phyloP scores from a whole-genome alignment of 768 basidiomycete species.

The Amanita pallidorosea region DNA sequence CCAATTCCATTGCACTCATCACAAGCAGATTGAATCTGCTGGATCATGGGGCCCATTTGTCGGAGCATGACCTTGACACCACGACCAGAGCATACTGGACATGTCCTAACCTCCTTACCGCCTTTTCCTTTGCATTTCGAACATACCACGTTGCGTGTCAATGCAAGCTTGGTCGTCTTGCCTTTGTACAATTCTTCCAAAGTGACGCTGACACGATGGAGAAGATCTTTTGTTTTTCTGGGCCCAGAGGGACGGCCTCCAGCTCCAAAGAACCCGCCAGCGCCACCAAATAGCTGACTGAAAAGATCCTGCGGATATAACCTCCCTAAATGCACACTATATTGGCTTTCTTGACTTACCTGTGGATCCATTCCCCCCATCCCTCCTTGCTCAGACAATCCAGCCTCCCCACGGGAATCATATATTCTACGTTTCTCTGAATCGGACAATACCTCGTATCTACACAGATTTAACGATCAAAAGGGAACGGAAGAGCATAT shows the following conservation, averaged over 20 bases:
- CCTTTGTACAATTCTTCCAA: conserved; percentile 98
- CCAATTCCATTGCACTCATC: conserved; percentile 91
- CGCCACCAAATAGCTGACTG: conserved; percentile 87
- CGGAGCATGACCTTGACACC: conserved; percentile 87
- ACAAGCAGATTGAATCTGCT: conserved; percentile 94
- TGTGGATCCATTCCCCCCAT: conserved; percentile 98
- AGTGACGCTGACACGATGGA: conserved; percentile 93
- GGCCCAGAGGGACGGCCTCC: conserved; percentile 61
- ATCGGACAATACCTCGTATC: conserved; percentile 92
- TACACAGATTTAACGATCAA: conserved; percentile 19
- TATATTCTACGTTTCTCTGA: conserved; percentile 72
- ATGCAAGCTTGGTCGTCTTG: conserved; percentile 94
- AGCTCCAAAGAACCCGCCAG: conserved; percentile 67
- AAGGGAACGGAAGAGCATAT: conserved; percentile 5
- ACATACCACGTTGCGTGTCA: conserved; percentile 94
- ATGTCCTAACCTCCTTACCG: conserved; percentile 87
- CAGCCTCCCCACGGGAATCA: conserved; percentile 89
- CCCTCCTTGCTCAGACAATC: conserved; percentile 74
- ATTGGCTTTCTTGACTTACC: conserved; percentile 27
- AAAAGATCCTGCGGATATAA: conserved; percentile 65
- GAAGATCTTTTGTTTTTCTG: conserved; percentile 95
- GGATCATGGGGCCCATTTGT: conserved; percentile 99
- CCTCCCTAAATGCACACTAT: conserved; percentile 1
- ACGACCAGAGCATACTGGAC: conserved; percentile 73
- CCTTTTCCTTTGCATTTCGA: conserved; percentile 91